Evolutionary conservation across 1,284 basidiomycete genomes (phyloP).

Genomic region (Vanrija sp.): DNA sequence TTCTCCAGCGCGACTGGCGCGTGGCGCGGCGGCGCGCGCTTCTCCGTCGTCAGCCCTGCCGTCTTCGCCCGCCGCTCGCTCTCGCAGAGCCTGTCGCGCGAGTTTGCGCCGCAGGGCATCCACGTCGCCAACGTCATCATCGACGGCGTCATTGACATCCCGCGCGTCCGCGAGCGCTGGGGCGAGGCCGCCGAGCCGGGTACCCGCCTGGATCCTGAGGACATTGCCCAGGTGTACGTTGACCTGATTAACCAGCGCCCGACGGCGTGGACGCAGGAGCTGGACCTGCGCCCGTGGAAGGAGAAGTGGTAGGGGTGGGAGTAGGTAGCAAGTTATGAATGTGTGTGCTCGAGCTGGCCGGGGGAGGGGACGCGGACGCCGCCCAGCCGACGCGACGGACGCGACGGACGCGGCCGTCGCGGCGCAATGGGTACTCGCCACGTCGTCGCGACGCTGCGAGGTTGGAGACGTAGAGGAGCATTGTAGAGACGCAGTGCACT

Average conservation of each 20-base stretch:
- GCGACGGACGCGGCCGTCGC: no score
- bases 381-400: no score
- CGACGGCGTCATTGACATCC: slow-evolving; percentile 46
- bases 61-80: slow-evolving; percentile 40
- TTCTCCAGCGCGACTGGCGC: slow-evolving; percentile 47
- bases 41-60: slow-evolving; percentile 33
- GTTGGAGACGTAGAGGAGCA: no score
- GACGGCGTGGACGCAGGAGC: slow-evolving; percentile 44
- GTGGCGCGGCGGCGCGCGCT: slow-evolving; percentile 29
- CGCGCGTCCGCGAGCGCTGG: slow-evolving; percentile 19
- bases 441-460: no score
- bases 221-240: slow-evolving; percentile 32
- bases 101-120: slow-evolving; percentile 49
- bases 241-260: slow-evolving; percentile 42
- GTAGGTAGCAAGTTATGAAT: no score
- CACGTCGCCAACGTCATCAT: slow-evolving; percentile 50
- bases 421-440: no score
- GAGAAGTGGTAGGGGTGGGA: background rate
- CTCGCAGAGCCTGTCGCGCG: slow-evolving; percentile 43
- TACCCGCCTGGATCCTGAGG: slow-evolving; percentile 9
- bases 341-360: no score
- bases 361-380: no score
- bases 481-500: no score
- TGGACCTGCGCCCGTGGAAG: slow-evolving; percentile 27
- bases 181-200: slow-evolving; percentile 26